Conservation (phyloP, 2,329 filamentous ascomycete genomes). For the Dothiorella sarmentorum region DNA sequence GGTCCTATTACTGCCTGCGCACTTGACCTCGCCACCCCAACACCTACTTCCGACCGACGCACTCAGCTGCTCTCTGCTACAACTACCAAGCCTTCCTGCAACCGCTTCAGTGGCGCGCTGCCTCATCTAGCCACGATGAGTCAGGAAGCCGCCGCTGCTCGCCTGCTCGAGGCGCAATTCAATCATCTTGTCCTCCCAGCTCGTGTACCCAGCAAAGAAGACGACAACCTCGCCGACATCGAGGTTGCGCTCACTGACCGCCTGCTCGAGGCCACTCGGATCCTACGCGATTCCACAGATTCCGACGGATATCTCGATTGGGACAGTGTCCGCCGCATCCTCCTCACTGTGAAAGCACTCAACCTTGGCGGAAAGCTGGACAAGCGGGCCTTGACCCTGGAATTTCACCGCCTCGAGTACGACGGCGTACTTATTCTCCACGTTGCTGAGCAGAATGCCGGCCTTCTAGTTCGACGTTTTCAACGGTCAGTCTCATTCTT, state of each 20-base stretch:
- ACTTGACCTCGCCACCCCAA: neutral
- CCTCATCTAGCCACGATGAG: neutral
- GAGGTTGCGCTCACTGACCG: constrained; percentile 31
- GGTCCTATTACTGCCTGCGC: neutral
- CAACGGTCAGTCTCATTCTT: constrained; percentile 28
- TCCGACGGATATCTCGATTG: neutral
- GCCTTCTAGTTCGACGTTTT: constrained; percentile 40
- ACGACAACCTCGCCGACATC: constrained; percentile 28
- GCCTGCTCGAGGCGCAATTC: constrained; percentile 27
- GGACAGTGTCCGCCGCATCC: constrained; percentile 21
- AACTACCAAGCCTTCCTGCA: too few species aligned
- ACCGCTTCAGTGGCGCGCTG: neutral
- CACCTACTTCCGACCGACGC: neutral
- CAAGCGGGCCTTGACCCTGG: constrained; percentile 24
- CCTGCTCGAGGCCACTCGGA: neutral
- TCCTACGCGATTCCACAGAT: neutral
- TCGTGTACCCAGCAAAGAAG: constrained; percentile 35
- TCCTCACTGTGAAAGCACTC: constrained; percentile 23
- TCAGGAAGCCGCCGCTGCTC: neutral
- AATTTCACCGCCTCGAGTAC: constrained; percentile 22
- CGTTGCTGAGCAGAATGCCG: constrained; percentile 50
- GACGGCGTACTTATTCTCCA: constrained; percentile 41
- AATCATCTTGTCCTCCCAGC: constrained; percentile 40
- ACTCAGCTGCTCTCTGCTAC: neutral
- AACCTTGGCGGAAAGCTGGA: constrained; percentile 28